Evolutionary conservation across 192 early-diverging fungal genomes (phyloP), one percentile per base, ranked within the genome.

Genomic region (Phycomyces blakesleeanus): DNA sequence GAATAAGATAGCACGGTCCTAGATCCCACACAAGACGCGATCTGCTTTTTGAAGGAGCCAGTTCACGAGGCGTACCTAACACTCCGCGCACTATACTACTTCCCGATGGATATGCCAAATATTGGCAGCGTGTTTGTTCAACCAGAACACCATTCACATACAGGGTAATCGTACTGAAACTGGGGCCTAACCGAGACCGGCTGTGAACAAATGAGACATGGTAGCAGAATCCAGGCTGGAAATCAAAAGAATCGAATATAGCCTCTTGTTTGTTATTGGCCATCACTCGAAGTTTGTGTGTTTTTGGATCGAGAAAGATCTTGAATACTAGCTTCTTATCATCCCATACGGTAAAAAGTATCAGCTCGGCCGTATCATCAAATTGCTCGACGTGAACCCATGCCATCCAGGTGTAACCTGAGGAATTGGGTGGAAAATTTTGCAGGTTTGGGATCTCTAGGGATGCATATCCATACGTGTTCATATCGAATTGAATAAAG

Each of bases 161-260:
- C 29, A 90, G 59, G 0, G 80, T 79, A 44, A 90, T 70, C 3
- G 75, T 73, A 26, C 79, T 82, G 6, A 66, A 50, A 18, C 61
- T 55, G 0, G 68, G 60, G 4, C 69, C 71, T 21, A 90, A 40
- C 21, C 81, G 63, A 8, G 89, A 79, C 57, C 75, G 76, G 21
- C 78, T 54, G 64, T 90, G 89, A 1, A 90, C 87, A 12, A 90
- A 59, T 0, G 76, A 85, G 16, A 89, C 53, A 60, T 90, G 89
- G 50, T 85, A 85, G 88, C 89, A 90, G 22, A 64, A 76, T 6
- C 81, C 80, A 27, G 79, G 66, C 29, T 79, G 66, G 60, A 89
- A 85, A 10, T 75, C 67, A 63, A 80, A 81, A 14, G 59, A 61
- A 9, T 80, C 78, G 53, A 89, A 87, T 25, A 61, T 55, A 25